Percentiles rank a stretch among this genome's conserved stretches.
phyloP scores from a whole-genome alignment of 2,329 filamentous ascomycete genomes.

The Alternaria sp. region DNA sequence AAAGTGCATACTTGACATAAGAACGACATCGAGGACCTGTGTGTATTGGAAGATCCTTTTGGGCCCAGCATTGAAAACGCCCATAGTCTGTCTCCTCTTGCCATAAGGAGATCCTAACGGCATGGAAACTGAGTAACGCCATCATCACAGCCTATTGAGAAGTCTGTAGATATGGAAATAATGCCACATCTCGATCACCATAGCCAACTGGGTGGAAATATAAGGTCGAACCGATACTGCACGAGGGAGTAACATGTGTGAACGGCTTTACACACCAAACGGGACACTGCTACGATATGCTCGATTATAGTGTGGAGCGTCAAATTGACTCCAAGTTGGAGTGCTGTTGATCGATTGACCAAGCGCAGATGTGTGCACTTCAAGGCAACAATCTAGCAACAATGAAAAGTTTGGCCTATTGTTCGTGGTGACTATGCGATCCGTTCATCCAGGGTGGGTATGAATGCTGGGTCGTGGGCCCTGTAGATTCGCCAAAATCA shows the following conservation, averaged over 20 bases:
- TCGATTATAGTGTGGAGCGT: neutral
- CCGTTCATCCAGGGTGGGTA: constrained; percentile 24
- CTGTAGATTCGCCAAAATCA: constrained; percentile 23
- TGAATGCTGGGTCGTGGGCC: constrained; percentile 27
- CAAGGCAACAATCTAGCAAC: neutral
- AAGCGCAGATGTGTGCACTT: neutral
- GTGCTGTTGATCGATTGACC: neutral
- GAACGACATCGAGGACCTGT: neutral
- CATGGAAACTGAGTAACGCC: neutral
- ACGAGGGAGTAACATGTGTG: neutral
- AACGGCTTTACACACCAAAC: neutral
- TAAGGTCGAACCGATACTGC: neutral
- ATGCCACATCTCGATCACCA: neutral
- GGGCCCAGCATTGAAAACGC: neutral
- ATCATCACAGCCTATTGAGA: neutral
- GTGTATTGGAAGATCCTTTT: neutral
- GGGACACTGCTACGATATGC: neutral
- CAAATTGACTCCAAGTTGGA: neutral
- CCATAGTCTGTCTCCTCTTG: neutral
- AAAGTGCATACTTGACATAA: neutral
- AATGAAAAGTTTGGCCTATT: neutral
- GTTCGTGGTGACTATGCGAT: neutral
- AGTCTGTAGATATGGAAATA: neutral
- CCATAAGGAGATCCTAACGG: neutral
- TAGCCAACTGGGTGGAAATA: neutral